Evolutionary conservation across 2,329 filamentous ascomycete species (phyloP).

Genomic region (Aspergillus ochraceus): DNA sequence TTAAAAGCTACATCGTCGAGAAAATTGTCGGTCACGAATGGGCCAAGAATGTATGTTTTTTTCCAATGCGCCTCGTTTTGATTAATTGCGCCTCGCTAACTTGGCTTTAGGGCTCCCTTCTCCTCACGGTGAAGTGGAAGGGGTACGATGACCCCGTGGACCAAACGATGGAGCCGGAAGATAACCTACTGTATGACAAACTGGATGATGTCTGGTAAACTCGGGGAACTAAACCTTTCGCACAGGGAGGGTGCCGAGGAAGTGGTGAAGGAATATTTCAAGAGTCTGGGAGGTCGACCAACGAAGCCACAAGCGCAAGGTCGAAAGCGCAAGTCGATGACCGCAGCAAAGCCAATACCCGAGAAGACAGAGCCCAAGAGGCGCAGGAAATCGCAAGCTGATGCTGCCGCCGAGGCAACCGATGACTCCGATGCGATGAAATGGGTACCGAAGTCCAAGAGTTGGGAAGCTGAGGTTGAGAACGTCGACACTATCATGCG

Average conservation of each 20-base stretch:
- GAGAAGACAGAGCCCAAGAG: constrained; percentile 27
- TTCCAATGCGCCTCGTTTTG: constrained; percentile 1
- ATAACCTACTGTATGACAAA: constrained; percentile 40
- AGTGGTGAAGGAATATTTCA: constrained; percentile 42
- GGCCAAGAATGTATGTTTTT: constrained; percentile 33
- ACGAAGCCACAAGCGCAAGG: constrained; percentile 21
- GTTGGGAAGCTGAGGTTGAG: constrained; percentile 46
- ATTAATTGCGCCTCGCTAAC: constrained; percentile 17
- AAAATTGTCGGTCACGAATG: constrained; percentile 40
- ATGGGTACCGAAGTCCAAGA: constrained; percentile 43
- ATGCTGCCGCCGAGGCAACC: constrained; percentile 14
- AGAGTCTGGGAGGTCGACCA: constrained; percentile 44
- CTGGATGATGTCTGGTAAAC: not conserved
- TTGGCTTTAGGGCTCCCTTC: constrained; percentile 34
- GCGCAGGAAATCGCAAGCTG: constrained; percentile 27
- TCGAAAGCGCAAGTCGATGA: constrained; percentile 38
- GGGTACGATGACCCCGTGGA: constrained; percentile 46
- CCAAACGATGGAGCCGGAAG: constrained; percentile 48
- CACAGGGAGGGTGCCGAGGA: constrained; percentile 41
- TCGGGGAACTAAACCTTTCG: constrained; percentile 17
- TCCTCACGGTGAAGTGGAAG: constrained; percentile 49
- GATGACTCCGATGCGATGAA: constrained; percentile 13
- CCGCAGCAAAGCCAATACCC: constrained; percentile 26
- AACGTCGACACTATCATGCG: constrained; percentile 46
- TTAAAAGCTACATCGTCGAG: constrained; percentile 42